Conservation (phyloP, 495 filamentous ascomycete species). For the Xylaria intraflava region DNA sequence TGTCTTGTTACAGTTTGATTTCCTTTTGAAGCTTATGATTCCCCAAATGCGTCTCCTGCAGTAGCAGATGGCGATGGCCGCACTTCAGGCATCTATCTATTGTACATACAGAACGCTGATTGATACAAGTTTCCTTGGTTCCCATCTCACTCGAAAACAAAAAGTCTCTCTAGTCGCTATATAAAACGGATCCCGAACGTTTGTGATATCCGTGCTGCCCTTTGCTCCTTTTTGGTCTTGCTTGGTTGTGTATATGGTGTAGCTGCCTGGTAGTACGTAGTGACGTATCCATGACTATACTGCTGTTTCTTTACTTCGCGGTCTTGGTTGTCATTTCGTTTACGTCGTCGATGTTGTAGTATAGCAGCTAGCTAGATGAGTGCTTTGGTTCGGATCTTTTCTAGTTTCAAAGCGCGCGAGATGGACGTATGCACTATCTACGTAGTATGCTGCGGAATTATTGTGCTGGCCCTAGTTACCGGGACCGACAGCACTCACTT, state of each 20-base stretch:
- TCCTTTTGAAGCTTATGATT: conserved; percentile 33
- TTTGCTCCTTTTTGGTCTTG: not conserved
- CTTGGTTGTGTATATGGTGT: not conserved
- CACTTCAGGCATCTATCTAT: conserved; percentile 14
- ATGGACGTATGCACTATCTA: no score
- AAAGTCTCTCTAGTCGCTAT: not conserved
- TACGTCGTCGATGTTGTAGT: no score
- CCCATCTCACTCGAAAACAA: not conserved
- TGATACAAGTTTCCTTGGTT: conserved; percentile 14
- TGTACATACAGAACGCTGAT: conserved; percentile 18
- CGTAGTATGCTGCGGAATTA: no score
- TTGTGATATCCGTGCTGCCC: not conserved
- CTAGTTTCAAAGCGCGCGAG: no score
- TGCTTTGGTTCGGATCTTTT: no score
- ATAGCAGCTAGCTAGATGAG: no score
- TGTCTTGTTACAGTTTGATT: conserved; percentile 23
- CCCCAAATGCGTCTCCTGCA: conserved; percentile 30
- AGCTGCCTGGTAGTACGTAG: no score
- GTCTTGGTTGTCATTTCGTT: no score
- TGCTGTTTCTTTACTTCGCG: no score
- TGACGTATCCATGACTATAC: no score
- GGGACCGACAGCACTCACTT: no score
- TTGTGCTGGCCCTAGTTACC: no score
- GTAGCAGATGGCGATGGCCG: conserved; percentile 18
- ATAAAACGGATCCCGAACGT: not conserved